Base-by-base conservation (phyloP, 2,329 filamentous ascomycete genomes). In the Exserohilum turcica region DNA sequence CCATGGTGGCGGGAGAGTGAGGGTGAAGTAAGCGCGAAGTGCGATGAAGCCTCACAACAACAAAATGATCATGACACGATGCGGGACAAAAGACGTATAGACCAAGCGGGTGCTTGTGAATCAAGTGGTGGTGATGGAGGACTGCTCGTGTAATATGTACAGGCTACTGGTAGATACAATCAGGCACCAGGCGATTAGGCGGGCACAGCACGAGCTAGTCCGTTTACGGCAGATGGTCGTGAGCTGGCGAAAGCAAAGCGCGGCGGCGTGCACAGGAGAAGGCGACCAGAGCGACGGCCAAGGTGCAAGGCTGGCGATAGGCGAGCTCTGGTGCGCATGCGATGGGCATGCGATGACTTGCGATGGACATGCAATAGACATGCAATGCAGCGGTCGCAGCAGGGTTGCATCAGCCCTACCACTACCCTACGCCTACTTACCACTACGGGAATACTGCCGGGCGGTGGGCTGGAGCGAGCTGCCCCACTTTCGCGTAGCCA, bases 401-500 rank as follows among this genome's bases (percentile, higher is more conserved):
- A 52, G 52, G 52, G 28, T 52, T 48, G 32, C 40, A 50, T 58
- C 64, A 66, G 64, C 64, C 64, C 59, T 64, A 64, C 33, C n/a
- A n/a, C n/a, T n/a, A n/a, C n/a, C n/a, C n/a, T n/a, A n/a, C n/a
- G n/a, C n/a, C n/a, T n/a, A n/a, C n/a, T n/a, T n/a, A n/a, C n/a
- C n/a, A n/a, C n/a, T n/a, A n/a, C n/a, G n/a, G n/a, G n/a, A n/a
- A n/a, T n/a, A n/a, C n/a, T 18, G 21, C 21, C 28, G 50, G 60
- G 57, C 43, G 21, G 16, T 21, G 48, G 60, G 57, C 46, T 55
- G 24, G 57, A 59, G 57, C 59, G 27, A 35, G 15, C n/a, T 31
- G 59, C 61, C 61, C 61, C 61, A 62, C 61, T 38, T 55, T 62
- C 60, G 61, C 59, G 52, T 54, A 54, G 40, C 42, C 48, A 60